Evolutionary conservation across 768 basidiomycete genomes (phyloP).

Genomic region (Leccinum subtestaceum): DNA sequence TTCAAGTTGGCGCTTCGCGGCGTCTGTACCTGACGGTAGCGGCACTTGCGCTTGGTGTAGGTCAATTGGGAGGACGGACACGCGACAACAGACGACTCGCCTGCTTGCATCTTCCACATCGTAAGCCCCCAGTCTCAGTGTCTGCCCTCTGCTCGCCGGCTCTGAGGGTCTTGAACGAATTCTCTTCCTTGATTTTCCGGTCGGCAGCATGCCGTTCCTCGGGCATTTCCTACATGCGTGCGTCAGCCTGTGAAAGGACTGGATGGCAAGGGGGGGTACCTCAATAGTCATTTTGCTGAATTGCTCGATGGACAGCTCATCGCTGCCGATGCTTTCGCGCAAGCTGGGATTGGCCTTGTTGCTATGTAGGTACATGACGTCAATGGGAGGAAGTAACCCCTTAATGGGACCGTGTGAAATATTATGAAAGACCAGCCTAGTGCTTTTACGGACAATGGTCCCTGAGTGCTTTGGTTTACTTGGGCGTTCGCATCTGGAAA

Average conservation of each 20-base stretch:
- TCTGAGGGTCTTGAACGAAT: conserved; percentile 86
- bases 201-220: conserved; percentile 86
- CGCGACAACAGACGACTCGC: conserved; percentile 31
- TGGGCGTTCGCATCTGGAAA: no score
- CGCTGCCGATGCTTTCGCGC: conserved; percentile 81
- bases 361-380: no score
- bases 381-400: no score
- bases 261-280: conserved; percentile 36
- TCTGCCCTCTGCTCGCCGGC: conserved; percentile 90
- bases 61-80: neutral
- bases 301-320: conserved; percentile 65
- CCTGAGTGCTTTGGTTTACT: no score
- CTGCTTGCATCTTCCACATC: conserved; percentile 93
- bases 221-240: conserved; percentile 81
- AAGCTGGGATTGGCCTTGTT: conserved; percentile 86
- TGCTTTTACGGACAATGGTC: no score
- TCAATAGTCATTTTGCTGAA: conserved; percentile 80
- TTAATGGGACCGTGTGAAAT: no score
- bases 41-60: conserved; percentile 64
- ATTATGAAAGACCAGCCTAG: no score
- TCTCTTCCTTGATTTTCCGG: conserved; percentile 76
- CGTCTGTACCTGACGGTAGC: conserved; percentile 95
- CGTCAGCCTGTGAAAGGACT: neutral
- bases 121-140: conserved; percentile 83
- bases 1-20: conserved; percentile 71